Conservation (phyloP, 768 basidiomycete species). For the Boletus rubescentipes region DNA sequence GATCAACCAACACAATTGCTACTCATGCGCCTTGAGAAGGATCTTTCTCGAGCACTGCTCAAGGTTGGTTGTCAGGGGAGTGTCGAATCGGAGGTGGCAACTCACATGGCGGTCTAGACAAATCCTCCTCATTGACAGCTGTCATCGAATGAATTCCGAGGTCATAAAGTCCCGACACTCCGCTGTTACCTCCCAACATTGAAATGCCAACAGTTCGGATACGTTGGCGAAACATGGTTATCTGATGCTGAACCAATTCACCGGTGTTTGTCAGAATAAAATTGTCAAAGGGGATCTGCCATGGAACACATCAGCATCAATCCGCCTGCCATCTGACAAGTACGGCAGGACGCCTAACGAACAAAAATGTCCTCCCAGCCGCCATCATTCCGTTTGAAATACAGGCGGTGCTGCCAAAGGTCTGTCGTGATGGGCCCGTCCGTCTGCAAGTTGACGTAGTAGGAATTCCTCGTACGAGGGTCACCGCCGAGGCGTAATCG, state of each 20-base stretch:
- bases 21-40: conserved; percentile 24
- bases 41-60: conserved; percentile 26
- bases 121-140: conserved; percentile 76
- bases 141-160: conserved; percentile 80
- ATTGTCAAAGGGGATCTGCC: conserved; percentile 75
- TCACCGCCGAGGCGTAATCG: conserved; percentile 78
- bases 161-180: conserved; percentile 73
- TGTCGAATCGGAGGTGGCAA: not conserved
- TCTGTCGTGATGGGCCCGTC: conserved; percentile 78
- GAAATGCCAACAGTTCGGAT: conserved; percentile 85
- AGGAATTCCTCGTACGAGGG: conserved; percentile 74
- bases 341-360: conserved; percentile 29
- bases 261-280: conserved; percentile 77
- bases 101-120: conserved; percentile 34
- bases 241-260: conserved; percentile 65
- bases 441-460: conserved; percentile 92
- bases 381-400: conserved; percentile 62
- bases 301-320: conserved; percentile 2
- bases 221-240: conserved; percentile 72
- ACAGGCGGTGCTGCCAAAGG: conserved; percentile 95
- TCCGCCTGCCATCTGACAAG: no score
- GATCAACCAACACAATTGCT: not conserved
- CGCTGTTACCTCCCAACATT: conserved; percentile 80
- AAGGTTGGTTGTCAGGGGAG: not conserved
- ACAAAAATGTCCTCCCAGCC: conserved; percentile 85